Evolutionary conservation across 805 yeast genomes (phyloP).

Genomic region (Myxozyma neotropica): DNA sequence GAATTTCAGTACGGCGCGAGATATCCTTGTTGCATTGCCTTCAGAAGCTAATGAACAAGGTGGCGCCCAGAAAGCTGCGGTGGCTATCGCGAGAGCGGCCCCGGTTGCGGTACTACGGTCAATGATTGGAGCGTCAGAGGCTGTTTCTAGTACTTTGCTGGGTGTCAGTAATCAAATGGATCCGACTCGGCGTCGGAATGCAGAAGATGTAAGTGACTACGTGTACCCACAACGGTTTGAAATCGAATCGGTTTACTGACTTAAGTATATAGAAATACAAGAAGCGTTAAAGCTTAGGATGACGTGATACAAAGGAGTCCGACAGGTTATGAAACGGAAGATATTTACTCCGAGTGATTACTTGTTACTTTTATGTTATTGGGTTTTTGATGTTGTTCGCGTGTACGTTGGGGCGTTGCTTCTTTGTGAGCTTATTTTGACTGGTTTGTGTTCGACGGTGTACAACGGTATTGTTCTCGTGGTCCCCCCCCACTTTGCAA

Average conservation of each 20-base stretch:
- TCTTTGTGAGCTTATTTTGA: too few relatives aligned
- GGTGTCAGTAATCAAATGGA: slow-evolving; percentile 84
- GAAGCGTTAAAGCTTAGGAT: not conserved
- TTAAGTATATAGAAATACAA: slow-evolving; percentile 11
- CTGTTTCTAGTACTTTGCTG: slow-evolving; percentile 75
- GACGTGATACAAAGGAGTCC: too few relatives aligned
- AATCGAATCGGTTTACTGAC: too few relatives aligned
- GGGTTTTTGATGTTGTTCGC: too few relatives aligned
- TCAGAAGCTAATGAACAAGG: slow-evolving; percentile 65
- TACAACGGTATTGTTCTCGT: too few relatives aligned
- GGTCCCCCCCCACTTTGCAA: too few relatives aligned
- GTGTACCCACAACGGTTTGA: not conserved
- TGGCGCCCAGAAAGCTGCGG: slow-evolving; percentile 65
- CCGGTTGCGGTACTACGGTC: slow-evolving; percentile 84
- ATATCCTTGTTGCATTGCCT: slow-evolving; percentile 62
- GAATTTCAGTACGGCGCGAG: slow-evolving; percentile 66
- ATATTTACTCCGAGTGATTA: too few relatives aligned
- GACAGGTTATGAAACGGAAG: too few relatives aligned
- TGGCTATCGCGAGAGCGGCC: slow-evolving; percentile 69
- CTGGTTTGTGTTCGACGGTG: too few relatives aligned
- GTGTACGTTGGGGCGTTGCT: too few relatives aligned
- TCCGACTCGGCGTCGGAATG: slow-evolving; percentile 58
- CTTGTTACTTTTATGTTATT: too few relatives aligned
- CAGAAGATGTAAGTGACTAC: slow-evolving; percentile 50
- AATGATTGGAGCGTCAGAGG: slow-evolving; percentile 90